Percentiles rank a stretch among this genome's conserved stretches.
Evolutionary conservation across 306 rosid species (phyloP).

Genomic region (Carpinus fangiana): DNA sequence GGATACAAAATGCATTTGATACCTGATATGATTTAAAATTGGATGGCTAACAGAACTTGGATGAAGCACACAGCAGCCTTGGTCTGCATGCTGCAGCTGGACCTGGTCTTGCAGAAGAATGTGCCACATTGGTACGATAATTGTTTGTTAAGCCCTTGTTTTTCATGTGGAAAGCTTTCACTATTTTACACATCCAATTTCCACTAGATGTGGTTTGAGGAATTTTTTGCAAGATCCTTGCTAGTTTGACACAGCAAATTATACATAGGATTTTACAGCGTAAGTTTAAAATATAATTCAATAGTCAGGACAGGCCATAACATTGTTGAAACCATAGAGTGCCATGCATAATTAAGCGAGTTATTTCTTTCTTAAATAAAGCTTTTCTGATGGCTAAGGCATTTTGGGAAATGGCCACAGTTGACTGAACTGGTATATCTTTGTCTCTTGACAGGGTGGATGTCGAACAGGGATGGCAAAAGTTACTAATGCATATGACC

Average conservation of each 20-base stretch:
- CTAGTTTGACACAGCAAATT: background rate
- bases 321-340: background rate
- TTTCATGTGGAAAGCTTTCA: slow-evolving; percentile 13
- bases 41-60: slow-evolving; percentile 66
- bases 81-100: slow-evolving; percentile 98
- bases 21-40: slow-evolving; percentile 26
- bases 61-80: slow-evolving; percentile 95
- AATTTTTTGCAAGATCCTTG: background rate
- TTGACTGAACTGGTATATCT: slow-evolving; percentile 33
- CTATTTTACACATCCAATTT: slow-evolving; percentile 6
- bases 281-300: slow-evolving; percentile 9
- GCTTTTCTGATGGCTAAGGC: slow-evolving; percentile 2
- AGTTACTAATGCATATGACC: slow-evolving; percentile 86
- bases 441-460: slow-evolving; percentile 73
- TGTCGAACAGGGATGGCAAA: slow-evolving; percentile 99
- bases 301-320: background rate
- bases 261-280: background rate
- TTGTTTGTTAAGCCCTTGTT: slow-evolving; percentile 21
- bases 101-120: slow-evolving; percentile 97
- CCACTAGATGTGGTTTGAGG: slow-evolving; percentile 14
- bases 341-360: background rate
- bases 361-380: background rate
- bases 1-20: background rate
- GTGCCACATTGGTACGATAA: slow-evolving; percentile 71
- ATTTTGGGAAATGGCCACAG: slow-evolving; percentile 20